Base-by-base conservation (phyloP, 441 rosid genomes). In the Gossypium schwendimanii region DNA sequence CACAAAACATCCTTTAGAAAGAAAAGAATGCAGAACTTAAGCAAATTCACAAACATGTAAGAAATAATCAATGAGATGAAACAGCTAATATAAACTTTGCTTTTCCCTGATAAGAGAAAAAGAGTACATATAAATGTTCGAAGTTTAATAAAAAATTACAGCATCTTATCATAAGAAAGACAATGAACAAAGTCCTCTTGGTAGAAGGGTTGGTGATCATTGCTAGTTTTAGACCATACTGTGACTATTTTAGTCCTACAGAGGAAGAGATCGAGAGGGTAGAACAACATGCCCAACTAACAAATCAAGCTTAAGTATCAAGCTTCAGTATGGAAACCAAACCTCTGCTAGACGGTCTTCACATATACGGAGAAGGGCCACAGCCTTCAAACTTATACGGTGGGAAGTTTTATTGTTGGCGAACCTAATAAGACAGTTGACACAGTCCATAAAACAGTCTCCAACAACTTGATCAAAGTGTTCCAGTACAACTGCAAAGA, bases 321-420 rank as follows among this genome's bases (percentile, higher is more conserved):
- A 71, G 52, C 9, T 18, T 44, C 59, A 61, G 52, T 69, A 23
- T 33, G 17, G 53, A 70, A 15, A 63, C 69, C 82, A 69, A 76
- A 96, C 99, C 98, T 96, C 99, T 39, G 98, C 99, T 64, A 96
- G 85, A 76, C 98, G 98, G 85, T 96, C 98, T 83, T 96, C 99
- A 80, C 99, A 96, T 80, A 96, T 96, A 58, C 98, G 94, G 78
- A 96, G 91, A 72, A 96, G 98, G 72, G 99, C 99, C 85, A 96
- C 90, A 71, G 99, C 98, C 89, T 96, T 96, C 87, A 96, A 84
- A 84, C 99, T 93, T 88, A 93, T 96, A 18, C 98, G 90, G 72
- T 87, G 96, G 70, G 99, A 93, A 72, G 82, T 83, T 82, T 94
- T 94, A 75, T 94, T 96, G 80, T 96, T 96, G 77, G 98, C 94